Evolutionary conservation across 371 early-diverging fungal species (phyloP).

Genomic region (Lichtheimia ornata): DNA sequence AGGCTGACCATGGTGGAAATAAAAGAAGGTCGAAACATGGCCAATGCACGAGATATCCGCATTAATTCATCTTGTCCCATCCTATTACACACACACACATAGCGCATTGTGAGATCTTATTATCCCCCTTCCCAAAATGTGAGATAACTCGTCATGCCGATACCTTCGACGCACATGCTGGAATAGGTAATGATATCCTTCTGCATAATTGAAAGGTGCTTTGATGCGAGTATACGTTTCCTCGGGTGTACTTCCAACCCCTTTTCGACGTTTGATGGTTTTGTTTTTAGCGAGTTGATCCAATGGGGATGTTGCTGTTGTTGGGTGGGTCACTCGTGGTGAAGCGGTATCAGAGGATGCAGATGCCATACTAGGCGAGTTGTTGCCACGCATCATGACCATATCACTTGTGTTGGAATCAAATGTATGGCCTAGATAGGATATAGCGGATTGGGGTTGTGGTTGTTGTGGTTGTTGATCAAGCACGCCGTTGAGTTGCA

Average conservation of each 20-base stretch:
- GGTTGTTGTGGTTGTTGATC: conserved; percentile 14
- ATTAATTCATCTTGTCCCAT: conserved; percentile 88
- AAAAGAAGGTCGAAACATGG: conserved; percentile 89
- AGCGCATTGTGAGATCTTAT: not conserved
- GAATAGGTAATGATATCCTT: conserved; percentile 86
- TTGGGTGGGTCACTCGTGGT: not conserved
- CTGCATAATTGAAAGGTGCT: conserved; percentile 83
- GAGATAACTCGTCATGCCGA: not conserved
- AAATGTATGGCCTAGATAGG: not conserved
- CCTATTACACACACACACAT: conserved; percentile 49
- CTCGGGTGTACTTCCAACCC: conserved; percentile 21
- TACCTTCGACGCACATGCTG: conserved; percentile 75
- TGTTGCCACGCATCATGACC: not conserved
- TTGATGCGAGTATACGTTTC: conserved; percentile 20
- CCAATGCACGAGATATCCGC: conserved; percentile 87
- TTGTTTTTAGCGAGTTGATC: conserved; percentile 6
- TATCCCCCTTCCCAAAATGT: no score
- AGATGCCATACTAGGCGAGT: conserved; percentile 8
- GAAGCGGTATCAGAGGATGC: conserved; percentile 5
- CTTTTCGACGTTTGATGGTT: conserved; percentile 19
- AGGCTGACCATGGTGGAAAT: conserved; percentile 90
- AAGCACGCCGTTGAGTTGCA: conserved; percentile 29
- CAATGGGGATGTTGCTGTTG: not conserved
- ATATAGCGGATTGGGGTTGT: conserved; percentile 4
- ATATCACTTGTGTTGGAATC: not conserved